phyloP scores from a whole-genome alignment of 345 rosid species.

The Toxicodendron radicans region DNA sequence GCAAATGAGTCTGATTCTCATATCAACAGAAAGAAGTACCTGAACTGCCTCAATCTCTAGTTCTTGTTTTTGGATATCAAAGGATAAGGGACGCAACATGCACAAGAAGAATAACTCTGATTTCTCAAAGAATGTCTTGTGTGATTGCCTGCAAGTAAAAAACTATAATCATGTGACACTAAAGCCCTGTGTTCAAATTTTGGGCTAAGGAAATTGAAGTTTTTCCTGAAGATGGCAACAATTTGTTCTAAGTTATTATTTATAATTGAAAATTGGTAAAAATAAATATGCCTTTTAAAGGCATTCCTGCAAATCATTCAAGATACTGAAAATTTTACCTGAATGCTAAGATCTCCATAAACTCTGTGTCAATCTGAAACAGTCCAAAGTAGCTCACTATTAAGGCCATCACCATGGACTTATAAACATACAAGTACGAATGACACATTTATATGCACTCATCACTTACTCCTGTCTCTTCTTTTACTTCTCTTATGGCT shows the following conservation, averaged over 20 bases:
- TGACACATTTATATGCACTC: background rate
- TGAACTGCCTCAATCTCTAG: constrained; percentile 82
- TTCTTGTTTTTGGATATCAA: constrained; percentile 68
- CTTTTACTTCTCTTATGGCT: constrained; percentile 78
- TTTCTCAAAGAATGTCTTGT: constrained; percentile 59
- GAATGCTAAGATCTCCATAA: constrained; percentile 69
- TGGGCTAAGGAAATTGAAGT: background rate
- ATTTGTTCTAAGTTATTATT: too few relatives aligned
- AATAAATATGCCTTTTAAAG: background rate
- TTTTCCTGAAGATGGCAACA: background rate
- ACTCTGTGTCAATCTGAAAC: constrained; percentile 67
- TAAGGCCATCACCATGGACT: background rate
- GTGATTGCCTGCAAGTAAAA: constrained; percentile 49
- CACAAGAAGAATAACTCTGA: constrained; percentile 76
- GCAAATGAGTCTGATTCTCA: background rate
- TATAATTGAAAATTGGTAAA: background rate
- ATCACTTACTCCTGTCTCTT: constrained; percentile 77
- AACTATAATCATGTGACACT: constrained; percentile 2
- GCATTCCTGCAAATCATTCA: background rate
- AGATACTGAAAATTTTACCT: constrained; percentile 36
- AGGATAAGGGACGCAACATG: constrained; percentile 64
- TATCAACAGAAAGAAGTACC: constrained; percentile 34
- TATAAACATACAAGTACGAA: background rate
- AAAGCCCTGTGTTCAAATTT: background rate
- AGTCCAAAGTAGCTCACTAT: constrained; percentile 13